These are phyloP conservation scores for Sorghum bicolor DNA, from an alignment of 176 grass and related monocot genomes.

Conservation along the genomic window Sorghum_bicolor_NCBIv3 NC_012871.2:74928001-74928500, in stretches of 20 bases:
- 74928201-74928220: neutral
- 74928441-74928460: slow-evolving; percentile 16
- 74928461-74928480: slow-evolving; percentile 3
- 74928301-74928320: slow-evolving; percentile 14
- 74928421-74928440: slow-evolving; percentile 7
- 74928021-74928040: slow-evolving; percentile 95
- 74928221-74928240: neutral
- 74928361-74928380: slow-evolving; percentile 1
- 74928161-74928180: slow-evolving; percentile 22
- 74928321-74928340: slow-evolving; percentile 33
- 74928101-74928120: slow-evolving; percentile 77
- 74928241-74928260: neutral
- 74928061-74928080: slow-evolving; percentile 86
- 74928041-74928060: slow-evolving; percentile 91
- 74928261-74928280: neutral
- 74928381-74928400: slow-evolving; percentile 20
- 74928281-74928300: slow-evolving; percentile 2
- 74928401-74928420: slow-evolving; percentile 24
- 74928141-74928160: neutral
- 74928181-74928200: neutral
- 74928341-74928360: neutral
- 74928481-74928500: slow-evolving; percentile 16
- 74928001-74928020: slow-evolving; percentile 94
- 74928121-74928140: slow-evolving; percentile 26
- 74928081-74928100: slow-evolving; percentile 85